Evolutionary conservation across 1,139 yeast genomes (phyloP).

Genomic region (Geotrichum australiense): DNA sequence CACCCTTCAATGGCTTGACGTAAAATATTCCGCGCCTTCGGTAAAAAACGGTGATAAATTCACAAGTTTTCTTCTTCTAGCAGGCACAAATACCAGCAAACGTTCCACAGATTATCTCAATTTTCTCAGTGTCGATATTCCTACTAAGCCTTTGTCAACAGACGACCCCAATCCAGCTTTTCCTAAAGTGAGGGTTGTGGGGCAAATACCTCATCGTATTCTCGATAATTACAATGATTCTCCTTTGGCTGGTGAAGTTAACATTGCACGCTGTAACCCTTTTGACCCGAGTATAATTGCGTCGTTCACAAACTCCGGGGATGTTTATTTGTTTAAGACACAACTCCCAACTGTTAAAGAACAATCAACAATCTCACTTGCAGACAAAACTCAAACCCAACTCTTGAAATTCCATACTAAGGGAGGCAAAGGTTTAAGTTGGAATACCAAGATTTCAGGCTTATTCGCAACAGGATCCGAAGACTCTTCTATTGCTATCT

Average conservation of each 20-base stretch:
- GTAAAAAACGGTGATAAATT: slow-evolving; percentile 18
- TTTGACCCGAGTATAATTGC: slow-evolving; percentile 61
- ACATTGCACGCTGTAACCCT: slow-evolving; percentile 79
- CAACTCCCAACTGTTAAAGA: slow-evolving; percentile 24
- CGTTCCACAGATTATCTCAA: slow-evolving; percentile 45
- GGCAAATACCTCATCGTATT: slow-evolving; percentile 22
- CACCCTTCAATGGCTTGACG: slow-evolving; percentile 37
- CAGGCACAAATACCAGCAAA: slow-evolving; percentile 67
- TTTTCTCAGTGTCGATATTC: slow-evolving; percentile 68
- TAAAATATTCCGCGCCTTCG: slow-evolving; percentile 16
- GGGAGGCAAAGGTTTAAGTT: slow-evolving; percentile 67
- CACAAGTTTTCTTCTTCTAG: slow-evolving; percentile 39
- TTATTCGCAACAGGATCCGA: slow-evolving; percentile 57
- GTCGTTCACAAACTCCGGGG: slow-evolving; percentile 72
- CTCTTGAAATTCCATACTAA: slow-evolving; percentile 51
- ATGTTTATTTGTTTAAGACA: slow-evolving; percentile 49
- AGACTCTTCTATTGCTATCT: slow-evolving; percentile 59
- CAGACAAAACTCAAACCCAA: slow-evolving; percentile 9
- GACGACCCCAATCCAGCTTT: slow-evolving; percentile 14
- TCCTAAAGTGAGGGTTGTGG: slow-evolving; percentile 13
- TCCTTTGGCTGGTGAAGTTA: slow-evolving; percentile 40
- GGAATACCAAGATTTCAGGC: slow-evolving; percentile 43
- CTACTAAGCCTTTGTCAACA: slow-evolving; percentile 34
- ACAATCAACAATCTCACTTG: slow-evolving; percentile 19
- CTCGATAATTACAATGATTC: slow-evolving; percentile 57